Evolutionary conservation across 1,284 basidiomycete genomes (phyloP), one percentile per base, ranked within the genome.

Genomic region (Lentinus polychrous): DNA sequence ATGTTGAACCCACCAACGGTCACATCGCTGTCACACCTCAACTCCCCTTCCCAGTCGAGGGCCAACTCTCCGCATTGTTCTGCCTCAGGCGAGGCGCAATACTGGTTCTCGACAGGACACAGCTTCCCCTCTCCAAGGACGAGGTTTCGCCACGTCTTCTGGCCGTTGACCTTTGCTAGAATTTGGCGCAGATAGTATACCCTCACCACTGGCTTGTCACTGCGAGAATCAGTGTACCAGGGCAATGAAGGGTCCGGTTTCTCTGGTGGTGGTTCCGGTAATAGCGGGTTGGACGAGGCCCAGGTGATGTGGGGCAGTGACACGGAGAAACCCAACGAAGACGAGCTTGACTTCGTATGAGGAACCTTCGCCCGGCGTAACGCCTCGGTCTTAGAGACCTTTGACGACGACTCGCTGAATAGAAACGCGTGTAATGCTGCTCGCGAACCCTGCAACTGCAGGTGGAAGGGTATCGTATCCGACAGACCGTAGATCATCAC

Each of bases 1-100:
- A 27, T 36, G 22, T 23, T 35, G 42, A 49, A 49, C 15, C 47
- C 35, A 15, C 47, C 47, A 34, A 44, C 34, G 23, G 42, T 23
- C 4, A 43, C 47, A 10, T 43, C 47, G n/a, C 22, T 22, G 6
- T 32, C 23, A 27, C 47, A 49, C 17, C 22, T 18, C 12, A 49
- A 41, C 31, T 49, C 47, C 14, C 47, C 47, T 31, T 49, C 47
- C 47, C 47, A 49, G 24, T 49, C 47, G 12, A 49, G 14, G 5
- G 41, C 32, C n/a, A 36, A 20, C 34, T 49, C 47, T 2, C 15
- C 47, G 22, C 20, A 7, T 23, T 15, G 12, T 22, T 40, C 39
- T 6, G 39, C 39, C 3, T 22, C 17, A 4, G 39, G 39, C 12
- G 17, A 40, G 7, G 39, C 39, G 39, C 22, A 14, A 40, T 40